A percentile compares a stretch with the other conserved stretches of the same genome.
Evolutionary conservation across 495 filamentous ascomycete species (phyloP).

Genomic region (Pseudomonodictys pantanalensis): DNA sequence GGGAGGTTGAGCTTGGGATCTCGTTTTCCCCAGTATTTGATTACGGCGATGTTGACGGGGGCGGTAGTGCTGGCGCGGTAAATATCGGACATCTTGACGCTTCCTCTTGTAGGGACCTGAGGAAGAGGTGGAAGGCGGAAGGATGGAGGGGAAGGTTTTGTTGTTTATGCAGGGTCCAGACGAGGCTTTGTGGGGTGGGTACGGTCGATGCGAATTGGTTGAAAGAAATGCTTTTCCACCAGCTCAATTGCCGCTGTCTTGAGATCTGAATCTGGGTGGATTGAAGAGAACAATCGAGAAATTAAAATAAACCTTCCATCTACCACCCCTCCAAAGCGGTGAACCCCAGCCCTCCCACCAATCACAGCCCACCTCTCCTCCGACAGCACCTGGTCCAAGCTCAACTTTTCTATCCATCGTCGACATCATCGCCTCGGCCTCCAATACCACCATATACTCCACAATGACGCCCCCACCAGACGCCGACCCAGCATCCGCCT

Average conservation of each 20-base stretch:
- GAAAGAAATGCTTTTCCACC: too few species aligned
- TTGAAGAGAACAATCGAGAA: background rate
- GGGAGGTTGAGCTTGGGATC: conserved; percentile 90
- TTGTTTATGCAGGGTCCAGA: conserved; percentile 18
- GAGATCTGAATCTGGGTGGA: background rate
- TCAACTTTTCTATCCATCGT: conserved; percentile 8
- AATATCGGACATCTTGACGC: conserved; percentile 53
- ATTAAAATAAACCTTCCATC: too few species aligned
- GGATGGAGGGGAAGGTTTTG: background rate
- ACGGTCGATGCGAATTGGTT: too few species aligned
- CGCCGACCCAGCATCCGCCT: conserved; percentile 47
- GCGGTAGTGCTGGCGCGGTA: conserved; percentile 93
- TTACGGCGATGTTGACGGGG: conserved; percentile 97
- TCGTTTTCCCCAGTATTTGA: conserved; percentile 99
- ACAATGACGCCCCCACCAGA: background rate
- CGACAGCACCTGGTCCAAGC: background rate
- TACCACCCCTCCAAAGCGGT: conserved; percentile 20
- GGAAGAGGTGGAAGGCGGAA: background rate
- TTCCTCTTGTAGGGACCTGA: background rate
- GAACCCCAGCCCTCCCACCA: background rate
- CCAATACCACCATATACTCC: conserved; percentile 8
- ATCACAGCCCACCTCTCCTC: background rate
- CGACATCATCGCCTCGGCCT: background rate
- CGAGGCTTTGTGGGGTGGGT: background rate
- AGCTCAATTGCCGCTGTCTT: too few species aligned